Evolutionary conservation across 1,284 basidiomycete species (phyloP).

Genomic region (Naganishia albida): DNA sequence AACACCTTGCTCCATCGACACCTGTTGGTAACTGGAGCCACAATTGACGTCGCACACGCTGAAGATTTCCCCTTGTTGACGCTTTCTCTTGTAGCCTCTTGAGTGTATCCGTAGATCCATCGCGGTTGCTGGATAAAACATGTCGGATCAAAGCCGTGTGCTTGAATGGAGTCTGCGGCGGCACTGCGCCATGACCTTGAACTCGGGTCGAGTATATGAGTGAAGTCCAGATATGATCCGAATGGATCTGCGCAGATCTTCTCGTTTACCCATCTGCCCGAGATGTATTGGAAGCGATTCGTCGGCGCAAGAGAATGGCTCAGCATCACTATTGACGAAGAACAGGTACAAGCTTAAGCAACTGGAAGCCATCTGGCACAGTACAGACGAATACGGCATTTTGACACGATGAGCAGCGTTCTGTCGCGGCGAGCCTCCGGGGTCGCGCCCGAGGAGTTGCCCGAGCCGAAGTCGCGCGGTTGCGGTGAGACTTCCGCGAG

Average conservation of each 20-base stretch:
- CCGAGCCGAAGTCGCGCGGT: too few relatives aligned
- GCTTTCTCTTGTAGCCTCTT: constrained; percentile 15
- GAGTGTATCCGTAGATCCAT: constrained; percentile 1
- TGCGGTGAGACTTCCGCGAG: too few relatives aligned
- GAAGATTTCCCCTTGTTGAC: background rate
- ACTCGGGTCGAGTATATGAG: background rate
- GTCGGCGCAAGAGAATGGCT: background rate
- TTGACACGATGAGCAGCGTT: too few relatives aligned
- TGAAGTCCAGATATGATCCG: background rate
- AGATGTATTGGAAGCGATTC: background rate
- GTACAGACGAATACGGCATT: background rate
- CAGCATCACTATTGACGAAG: too few relatives aligned
- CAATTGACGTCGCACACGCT: background rate
- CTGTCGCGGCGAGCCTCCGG: too few relatives aligned
- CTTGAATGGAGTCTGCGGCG: too few relatives aligned
- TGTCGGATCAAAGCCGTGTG: background rate
- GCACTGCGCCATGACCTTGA: too few relatives aligned
- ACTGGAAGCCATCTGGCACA: background rate
- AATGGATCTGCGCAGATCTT: constrained; percentile 3
- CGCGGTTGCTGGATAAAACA: constrained; percentile 9
- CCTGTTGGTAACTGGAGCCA: background rate
- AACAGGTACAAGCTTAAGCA: background rate
- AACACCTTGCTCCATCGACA: background rate
- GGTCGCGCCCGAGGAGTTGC: too few relatives aligned
- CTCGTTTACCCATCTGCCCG: background rate